Conservation (phyloP, 768 basidiomycete genomes). For the Asterophora parasitica region DNA sequence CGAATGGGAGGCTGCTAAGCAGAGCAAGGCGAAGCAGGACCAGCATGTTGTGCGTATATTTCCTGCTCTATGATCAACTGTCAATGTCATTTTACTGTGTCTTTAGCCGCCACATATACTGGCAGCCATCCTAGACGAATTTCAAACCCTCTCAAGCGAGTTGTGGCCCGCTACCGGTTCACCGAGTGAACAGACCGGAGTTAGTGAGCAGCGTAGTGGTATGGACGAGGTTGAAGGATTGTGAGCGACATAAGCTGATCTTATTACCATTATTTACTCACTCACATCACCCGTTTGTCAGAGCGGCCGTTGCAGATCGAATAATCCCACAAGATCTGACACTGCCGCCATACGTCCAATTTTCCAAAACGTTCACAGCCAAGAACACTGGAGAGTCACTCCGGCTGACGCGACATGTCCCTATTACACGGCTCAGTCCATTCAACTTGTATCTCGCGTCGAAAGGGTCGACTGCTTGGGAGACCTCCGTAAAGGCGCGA, state of each 20-base stretch:
- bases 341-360: constrained; percentile 44
- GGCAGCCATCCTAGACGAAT: constrained; percentile 47
- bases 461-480: constrained; percentile 76
- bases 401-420: constrained; percentile 56
- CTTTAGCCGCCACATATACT: constrained; percentile 66
- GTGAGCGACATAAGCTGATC: constrained; percentile 39
- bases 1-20: constrained; percentile 65
- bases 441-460: constrained; percentile 64
- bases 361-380: constrained; percentile 50
- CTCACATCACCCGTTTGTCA: constrained; percentile 17
- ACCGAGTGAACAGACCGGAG: constrained; percentile 9
- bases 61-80: constrained; percentile 8
- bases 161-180: constrained; percentile 44
- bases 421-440: constrained; percentile 54
- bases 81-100: constrained; percentile 15
- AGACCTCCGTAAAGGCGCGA: constrained; percentile 54
- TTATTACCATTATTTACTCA: not conserved
- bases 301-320: constrained; percentile 34
- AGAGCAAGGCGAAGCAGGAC: constrained; percentile 55
- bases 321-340: constrained; percentile 48
- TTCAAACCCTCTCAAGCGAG: constrained; percentile 46
- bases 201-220: constrained; percentile 34
- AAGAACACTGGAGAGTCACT: constrained; percentile 60
- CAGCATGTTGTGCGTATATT: constrained; percentile 55
- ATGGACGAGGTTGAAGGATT: constrained; percentile 50